Evolutionary conservation across 306 rosid species (phyloP).

Genomic region (Inga oerstediana): DNA sequence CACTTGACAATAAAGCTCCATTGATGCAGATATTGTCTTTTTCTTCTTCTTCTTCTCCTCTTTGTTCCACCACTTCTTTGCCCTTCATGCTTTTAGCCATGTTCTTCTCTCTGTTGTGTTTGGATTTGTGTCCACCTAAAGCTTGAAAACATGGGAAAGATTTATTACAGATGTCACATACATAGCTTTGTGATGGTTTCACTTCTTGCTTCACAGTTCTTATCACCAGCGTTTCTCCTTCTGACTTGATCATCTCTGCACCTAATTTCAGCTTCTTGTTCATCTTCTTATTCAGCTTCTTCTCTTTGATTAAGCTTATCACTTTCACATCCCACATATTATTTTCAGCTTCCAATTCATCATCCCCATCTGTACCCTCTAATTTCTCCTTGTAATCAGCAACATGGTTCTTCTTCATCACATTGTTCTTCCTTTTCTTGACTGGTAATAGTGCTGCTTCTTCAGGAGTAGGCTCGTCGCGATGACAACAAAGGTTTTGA

Average conservation of each 20-base stretch:
- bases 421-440: constrained; percentile 16
- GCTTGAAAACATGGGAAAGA: constrained; percentile 37
- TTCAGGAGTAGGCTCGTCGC: not conserved
- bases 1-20: not conserved
- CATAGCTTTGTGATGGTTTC: not conserved
- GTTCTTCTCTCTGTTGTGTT: constrained; percentile 29
- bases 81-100: not conserved
- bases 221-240: not conserved
- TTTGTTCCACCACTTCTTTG: not conserved
- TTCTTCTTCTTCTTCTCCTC: not conserved
- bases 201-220: not conserved
- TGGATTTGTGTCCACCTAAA: constrained; percentile 50
- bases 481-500: too few relatives aligned
- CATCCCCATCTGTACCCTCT: not conserved
- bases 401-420: not conserved
- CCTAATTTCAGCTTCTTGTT: too few relatives aligned
- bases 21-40: not conserved
- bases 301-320: not conserved
- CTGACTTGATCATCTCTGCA: not conserved
- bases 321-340: not conserved
- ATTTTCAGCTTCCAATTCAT: not conserved
- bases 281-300: not conserved
- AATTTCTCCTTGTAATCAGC: not conserved
- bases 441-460: not conserved
- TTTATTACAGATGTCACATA: constrained; percentile 33